Conservation (phyloP, 495 filamentous ascomycete genomes). For the Friedmanniomyces simplex region DNA sequence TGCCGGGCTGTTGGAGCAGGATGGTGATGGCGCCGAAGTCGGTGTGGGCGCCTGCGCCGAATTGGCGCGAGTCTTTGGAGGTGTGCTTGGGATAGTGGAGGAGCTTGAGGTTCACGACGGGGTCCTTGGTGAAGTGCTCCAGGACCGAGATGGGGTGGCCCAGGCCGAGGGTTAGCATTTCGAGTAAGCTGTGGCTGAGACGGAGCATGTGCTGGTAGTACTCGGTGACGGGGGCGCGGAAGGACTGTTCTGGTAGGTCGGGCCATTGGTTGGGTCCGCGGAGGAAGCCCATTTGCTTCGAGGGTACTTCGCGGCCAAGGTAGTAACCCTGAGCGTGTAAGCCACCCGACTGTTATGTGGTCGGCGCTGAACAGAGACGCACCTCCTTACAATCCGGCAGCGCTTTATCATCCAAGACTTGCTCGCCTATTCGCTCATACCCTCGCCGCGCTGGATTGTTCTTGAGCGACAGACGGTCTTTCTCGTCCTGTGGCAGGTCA, state of each 20-base stretch:
- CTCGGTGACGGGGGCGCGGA: constrained; percentile 38
- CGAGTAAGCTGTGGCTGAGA: constrained; percentile 30
- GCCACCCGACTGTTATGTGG: not conserved
- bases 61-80: constrained; percentile 32
- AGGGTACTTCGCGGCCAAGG: constrained; percentile 29
- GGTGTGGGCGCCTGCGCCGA: constrained; percentile 34
- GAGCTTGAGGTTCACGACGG: constrained; percentile 34
- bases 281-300: constrained; percentile 16
- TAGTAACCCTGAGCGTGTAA: constrained; percentile 24
- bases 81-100: constrained; percentile 36
- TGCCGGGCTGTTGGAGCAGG: constrained; percentile 36
- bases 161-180: constrained; percentile 35
- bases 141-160: constrained; percentile 31
- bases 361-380: not conserved
- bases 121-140: constrained; percentile 38
- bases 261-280: constrained; percentile 43
- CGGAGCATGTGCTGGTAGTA: constrained; percentile 35
- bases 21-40: constrained; percentile 37
- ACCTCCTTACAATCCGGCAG: constrained; percentile 36
- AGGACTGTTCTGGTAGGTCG: constrained; percentile 35
- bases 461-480: constrained; percentile 25
- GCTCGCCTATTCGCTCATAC: constrained; percentile 30
- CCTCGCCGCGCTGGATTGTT: constrained; percentile 31
- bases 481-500: constrained; percentile 30
- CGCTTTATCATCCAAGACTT: constrained; percentile 23